Percentiles rank a stretch among this genome's conserved stretches.
Conservation (phyloP, 2,329 filamentous ascomycete genomes). For the Paecilomyces fulvus region DNA sequence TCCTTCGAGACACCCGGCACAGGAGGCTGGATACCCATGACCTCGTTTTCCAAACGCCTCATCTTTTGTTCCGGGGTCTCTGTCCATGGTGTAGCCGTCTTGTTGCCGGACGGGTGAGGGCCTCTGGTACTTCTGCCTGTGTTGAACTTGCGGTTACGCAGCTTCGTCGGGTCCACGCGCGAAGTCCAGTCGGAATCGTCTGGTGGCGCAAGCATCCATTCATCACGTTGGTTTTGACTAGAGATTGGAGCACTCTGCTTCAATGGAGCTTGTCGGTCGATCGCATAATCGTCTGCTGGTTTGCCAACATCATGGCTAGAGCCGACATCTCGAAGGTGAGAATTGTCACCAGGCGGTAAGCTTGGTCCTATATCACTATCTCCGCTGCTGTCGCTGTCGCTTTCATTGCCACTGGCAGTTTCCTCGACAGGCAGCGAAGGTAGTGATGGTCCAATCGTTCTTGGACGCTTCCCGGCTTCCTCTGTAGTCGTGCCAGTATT, state of each 20-base stretch:
- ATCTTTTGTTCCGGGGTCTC: constrained; percentile 84
- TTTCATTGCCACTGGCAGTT: constrained; percentile 10
- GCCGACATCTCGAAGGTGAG: background rate
- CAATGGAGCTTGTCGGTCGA: background rate
- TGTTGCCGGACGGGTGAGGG: constrained; percentile 26
- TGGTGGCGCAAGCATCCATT: constrained; percentile 72
- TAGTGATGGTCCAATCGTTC: background rate
- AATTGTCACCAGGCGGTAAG: constrained; percentile 13
- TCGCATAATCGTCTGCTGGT: background rate
- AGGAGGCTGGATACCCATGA: constrained; percentile 57
- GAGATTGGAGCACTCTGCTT: constrained; percentile 17
- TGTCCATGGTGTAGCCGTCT: constrained; percentile 62
- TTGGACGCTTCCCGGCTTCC: background rate
- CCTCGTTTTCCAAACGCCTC: constrained; percentile 67
- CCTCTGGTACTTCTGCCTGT: constrained; percentile 52
- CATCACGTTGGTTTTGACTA: constrained; percentile 58
- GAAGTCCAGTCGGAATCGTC: constrained; percentile 44
- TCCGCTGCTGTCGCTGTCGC: constrained; percentile 18
- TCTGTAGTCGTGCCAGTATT: background rate
- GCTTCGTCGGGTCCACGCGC: constrained; percentile 69
- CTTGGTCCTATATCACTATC: constrained; percentile 27
- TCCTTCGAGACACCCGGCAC: constrained; percentile 5
- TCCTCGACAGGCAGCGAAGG: background rate
- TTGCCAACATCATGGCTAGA: background rate
- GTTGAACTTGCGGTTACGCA: constrained; percentile 72